Base-by-base conservation (phyloP, 352 stramenopile genomes). In the Pythium periplocum region DNA sequence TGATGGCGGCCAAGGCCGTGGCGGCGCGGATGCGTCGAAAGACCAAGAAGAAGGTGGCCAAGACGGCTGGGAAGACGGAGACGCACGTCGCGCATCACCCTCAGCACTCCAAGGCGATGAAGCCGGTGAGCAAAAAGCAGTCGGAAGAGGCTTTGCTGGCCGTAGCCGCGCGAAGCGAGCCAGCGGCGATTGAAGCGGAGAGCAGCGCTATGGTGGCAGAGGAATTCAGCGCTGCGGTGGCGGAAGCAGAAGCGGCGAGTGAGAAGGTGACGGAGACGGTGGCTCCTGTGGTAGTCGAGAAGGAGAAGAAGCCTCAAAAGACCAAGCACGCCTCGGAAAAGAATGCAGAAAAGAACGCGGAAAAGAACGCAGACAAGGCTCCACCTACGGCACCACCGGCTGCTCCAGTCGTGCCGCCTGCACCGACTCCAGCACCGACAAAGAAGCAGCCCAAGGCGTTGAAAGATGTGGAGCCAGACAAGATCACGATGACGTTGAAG, bases 401-500 rank as follows among this genome's bases (percentile, higher is more conserved):
- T 3, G 32, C 31, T 2, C 4, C 51, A 10, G 48, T 40, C 46
- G 46, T 40, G 26, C 46, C 46, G 44, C 44, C 9, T 48, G 7
- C 26, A 51, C 46, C 33, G 10, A 9, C 33, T 32, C 46, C 58
- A 11, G 52, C 33, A 6, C 36, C 47, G 38, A 33, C 37, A 6
- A 60, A 58, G 49, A 55, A 55, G 48, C 42, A 50, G 37, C 50
- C 48, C 35, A 59, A 59, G 44, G 48, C 69, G 46, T 34, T 83
- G 36, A 68, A 80, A 40, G 61, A 82, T 32, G 34, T 68, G 1
- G 63, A 69, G 45, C 74, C 68, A 1, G 72, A 87, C 35, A 86
- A 86, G 55, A 89, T 91, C 58, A 87, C 74, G 30, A 68, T 73
- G 55, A 91, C 78, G 36, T 58, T 91, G 48, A 61, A 89, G 51